Evolutionary conservation across 169 alveolate genomes (phyloP), one percentile per base, ranked within the genome.

Genomic region (Plasmodium adleri): DNA sequence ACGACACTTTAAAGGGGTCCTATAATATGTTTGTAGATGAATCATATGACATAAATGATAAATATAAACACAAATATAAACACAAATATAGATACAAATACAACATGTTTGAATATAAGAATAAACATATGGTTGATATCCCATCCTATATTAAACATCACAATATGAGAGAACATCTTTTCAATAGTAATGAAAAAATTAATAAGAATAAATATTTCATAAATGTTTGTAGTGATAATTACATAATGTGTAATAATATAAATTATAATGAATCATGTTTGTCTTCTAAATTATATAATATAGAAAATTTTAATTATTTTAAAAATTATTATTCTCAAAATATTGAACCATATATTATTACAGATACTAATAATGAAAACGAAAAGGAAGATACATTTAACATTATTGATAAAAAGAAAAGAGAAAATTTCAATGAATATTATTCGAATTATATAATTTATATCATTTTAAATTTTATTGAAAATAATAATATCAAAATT

Each of bases 391-490:
- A 43, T 13, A 22, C 49, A 26, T 0, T 39, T 39, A 39, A 39
- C 47, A 39, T 39, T 39, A 39, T 39, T 5, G 47, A 39, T 39
- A 39, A 39, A 39, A 39, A 39, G 5, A 39, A 39, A 39, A 10
- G 64, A 20, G 28, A 47, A 10, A 12, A 6, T 3, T 63, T 49
- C 9, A 17, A 52, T 54, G 78, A 78, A n/a, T 39, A 10, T 1
- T 28, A 78, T 52, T 50, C 78, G 6, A 24, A 67, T 50, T 22
- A 78, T 54, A 52, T 54, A 13, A 5, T 50, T 43, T 43, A 45
- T 17, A 66, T 78, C 0, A 68, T 49, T 12, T 39, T 56, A 0
- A 70, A 20, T 20, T 83, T 83, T 70, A 32, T 83, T 70, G 12
- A 49, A 10, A 56, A 56, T 15, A 83, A 67, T 59, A 39, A 39